phyloP scores from a whole-genome alignment of 2,329 filamentous ascomycete species.

The Exophiala xenobiotica region DNA sequence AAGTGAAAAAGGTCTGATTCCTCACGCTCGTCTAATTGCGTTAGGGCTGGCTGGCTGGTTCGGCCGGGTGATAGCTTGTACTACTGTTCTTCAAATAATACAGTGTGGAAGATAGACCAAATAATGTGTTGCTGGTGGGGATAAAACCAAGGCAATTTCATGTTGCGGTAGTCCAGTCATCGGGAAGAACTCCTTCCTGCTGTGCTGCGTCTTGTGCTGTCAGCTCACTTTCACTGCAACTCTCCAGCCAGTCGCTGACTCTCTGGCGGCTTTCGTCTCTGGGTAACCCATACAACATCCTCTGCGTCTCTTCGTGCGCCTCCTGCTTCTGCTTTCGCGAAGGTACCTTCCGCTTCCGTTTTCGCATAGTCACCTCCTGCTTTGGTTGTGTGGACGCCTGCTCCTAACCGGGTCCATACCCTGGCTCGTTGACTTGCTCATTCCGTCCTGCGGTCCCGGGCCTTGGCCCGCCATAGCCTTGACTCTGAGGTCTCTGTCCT shows the following conservation, averaged over 20 bases:
- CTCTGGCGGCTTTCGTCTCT: not conserved
- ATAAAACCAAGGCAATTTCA: not conserved
- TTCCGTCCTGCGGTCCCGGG: conserved; percentile 27
- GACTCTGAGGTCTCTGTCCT: conserved; percentile 28
- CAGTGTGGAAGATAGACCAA: not conserved
- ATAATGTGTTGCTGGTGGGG: not conserved
- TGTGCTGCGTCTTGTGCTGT: not conserved
- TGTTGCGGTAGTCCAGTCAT: not conserved
- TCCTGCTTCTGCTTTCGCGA: not conserved
- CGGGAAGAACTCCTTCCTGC: not conserved
- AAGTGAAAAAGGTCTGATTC: not conserved
- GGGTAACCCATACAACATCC: not conserved
- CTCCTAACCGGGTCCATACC: conserved; percentile 28
- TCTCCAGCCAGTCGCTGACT: not conserved
- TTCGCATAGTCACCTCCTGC: not conserved
- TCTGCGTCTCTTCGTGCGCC: no score
- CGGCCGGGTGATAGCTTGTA: not conserved
- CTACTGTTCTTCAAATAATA: not conserved
- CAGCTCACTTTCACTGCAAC: not conserved
- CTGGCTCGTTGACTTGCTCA: conserved; percentile 28
- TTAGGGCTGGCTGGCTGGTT: not conserved
- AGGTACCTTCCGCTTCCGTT: not conserved
- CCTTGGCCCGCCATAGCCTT: conserved; percentile 29
- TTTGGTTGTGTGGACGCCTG: not conserved
- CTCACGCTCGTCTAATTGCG: not conserved